phyloP scores from a whole-genome alignment of 1,284 basidiomycete species.

The Puccinia coronata region DNA sequence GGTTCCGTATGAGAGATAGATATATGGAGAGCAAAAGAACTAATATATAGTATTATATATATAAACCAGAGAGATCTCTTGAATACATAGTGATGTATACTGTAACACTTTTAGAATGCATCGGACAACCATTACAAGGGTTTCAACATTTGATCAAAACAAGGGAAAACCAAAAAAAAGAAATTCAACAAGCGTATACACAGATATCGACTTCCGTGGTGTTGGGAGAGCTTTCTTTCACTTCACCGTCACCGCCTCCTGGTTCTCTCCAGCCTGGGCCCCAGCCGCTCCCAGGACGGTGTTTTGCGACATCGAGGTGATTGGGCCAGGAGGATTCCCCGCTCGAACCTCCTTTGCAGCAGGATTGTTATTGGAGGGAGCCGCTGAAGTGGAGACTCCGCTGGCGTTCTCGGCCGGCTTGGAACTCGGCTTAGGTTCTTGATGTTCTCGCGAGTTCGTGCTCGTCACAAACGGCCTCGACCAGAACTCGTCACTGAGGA shows the following conservation, averaged over 20 bases:
- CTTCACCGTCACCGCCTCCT: not conserved
- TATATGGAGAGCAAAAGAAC: too few species aligned
- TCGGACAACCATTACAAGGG: not conserved
- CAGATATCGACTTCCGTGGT: not conserved
- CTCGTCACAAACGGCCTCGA: conserved; percentile 27
- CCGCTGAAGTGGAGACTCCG: not conserved
- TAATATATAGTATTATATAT: not conserved
- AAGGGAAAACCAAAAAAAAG: not conserved
- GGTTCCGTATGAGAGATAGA: too few species aligned
- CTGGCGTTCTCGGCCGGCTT: not conserved
- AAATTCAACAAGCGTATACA: not conserved
- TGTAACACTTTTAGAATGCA: not conserved
- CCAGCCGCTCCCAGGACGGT: not conserved
- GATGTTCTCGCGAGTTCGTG: not conserved
- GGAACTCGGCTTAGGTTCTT: not conserved
- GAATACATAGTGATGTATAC: not conserved
- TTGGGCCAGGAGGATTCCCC: not conserved
- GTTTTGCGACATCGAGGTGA: not conserved
- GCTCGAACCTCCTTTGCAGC: not conserved
- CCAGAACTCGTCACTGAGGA: conserved; percentile 40
- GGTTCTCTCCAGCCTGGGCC: not conserved
- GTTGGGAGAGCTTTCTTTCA: not conserved
- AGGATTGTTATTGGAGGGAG: not conserved
- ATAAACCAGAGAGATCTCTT: not conserved
- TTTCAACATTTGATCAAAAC: not conserved